Evolutionary conservation across 1,284 basidiomycete genomes (phyloP), one percentile per base, ranked within the genome.

Genomic region (Fomes fomentarius): DNA sequence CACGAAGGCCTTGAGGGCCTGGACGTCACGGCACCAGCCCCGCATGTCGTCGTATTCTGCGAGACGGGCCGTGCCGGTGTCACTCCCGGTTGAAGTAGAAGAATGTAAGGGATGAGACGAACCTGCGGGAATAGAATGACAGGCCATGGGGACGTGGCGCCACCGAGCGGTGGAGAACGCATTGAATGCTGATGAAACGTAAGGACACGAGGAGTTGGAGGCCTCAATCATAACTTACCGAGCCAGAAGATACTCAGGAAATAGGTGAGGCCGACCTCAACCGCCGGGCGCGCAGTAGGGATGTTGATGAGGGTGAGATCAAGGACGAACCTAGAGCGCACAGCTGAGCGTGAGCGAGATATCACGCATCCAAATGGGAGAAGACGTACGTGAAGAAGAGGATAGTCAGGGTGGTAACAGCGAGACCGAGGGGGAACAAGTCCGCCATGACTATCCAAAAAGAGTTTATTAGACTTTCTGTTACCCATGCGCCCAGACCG

Each of bases 131-230:
- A 85, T 83, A 33, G 67, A 58, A 42, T 68, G 66, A 67, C 83
- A 84, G 25, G 73, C 63, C 52, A 80, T 66, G 5, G 81, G 79
- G 30, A 82, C 70, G 41, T 72, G 62, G 31, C 65, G 61, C 82
- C 82, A 85, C 34, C 82, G 77, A 15, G 77, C 74, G 11, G 80
- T 84, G 0, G 83, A 84, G 66, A 85, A 85, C 7, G 77, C 74
- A 60, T 82, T 84, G 74, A 82, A 81, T 1, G 76, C 82, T 85
- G 50, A 24, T 8, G 14, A 17, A 11, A 11, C 7, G 33, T 30
- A 15, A 14, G 19, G 8, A 8, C 19, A 28, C 48, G 21, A 37
- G 14, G 33, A 25, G 22, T 5, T 17, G 19, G 17, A 19, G 50
- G 3, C 4, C 14, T 26, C 25, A 35, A 42, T 28, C n/a, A 25